These are phyloP conservation scores for Epichloe coenophiala DNA, from an alignment of 2,329 filamentous ascomycete genomes.

Conservation along the genomic window DNA sequence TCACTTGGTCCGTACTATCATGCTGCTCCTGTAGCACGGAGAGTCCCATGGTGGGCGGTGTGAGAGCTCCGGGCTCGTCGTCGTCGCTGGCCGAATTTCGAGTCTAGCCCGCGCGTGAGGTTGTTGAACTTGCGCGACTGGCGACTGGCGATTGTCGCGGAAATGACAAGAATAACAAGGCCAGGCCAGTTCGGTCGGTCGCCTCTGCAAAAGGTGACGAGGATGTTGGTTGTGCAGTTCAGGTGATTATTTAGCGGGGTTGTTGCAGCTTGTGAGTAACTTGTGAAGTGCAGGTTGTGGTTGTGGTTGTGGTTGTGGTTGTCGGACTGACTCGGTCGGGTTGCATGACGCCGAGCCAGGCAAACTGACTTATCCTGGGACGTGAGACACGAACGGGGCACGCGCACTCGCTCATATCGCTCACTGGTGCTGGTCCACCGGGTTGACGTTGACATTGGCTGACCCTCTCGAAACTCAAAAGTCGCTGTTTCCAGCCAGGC, in stretches of 20 bases:
- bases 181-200: too few species aligned
- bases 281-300: background rate
- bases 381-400: background rate
- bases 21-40: constrained; percentile 79
- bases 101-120: background rate
- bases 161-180: too few species aligned
- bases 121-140: background rate
- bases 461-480: background rate
- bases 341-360: background rate
- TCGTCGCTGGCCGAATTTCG: background rate
- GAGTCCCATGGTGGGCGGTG: constrained; percentile 54
- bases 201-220: background rate
- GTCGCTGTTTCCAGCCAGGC: background rate
- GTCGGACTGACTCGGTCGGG: background rate
- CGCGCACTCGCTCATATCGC: too few species aligned
- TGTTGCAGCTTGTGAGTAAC: too few species aligned
- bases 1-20: constrained; percentile 16
- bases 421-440: too few species aligned
- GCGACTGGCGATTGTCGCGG: too few species aligned
- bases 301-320: background rate
- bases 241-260: background rate
- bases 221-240: background rate
- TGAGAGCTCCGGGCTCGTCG: constrained; percentile 7
- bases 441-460: too few species aligned
- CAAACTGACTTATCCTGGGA: background rate